These are phyloP conservation scores for Zizania latifolia DNA, from an alignment of 176 grass and related monocot species.

Conservation along the genomic window DNA sequence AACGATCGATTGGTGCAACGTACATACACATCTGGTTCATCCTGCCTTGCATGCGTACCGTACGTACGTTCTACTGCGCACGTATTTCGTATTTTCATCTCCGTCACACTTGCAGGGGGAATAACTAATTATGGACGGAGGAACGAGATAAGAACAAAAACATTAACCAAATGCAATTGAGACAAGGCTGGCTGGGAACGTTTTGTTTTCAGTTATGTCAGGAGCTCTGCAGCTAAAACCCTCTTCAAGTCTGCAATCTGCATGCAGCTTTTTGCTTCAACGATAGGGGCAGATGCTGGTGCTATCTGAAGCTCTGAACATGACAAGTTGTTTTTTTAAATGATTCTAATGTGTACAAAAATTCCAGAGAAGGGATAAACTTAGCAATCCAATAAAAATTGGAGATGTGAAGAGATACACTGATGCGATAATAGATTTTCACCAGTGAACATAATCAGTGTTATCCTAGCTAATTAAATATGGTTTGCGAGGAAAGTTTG, in stretches of 20 bases:
- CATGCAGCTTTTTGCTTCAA: neutral
- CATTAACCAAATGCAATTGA: slow-evolving; percentile 21
- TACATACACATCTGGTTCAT: too few species aligned
- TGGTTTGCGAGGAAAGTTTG: slow-evolving; percentile 17
- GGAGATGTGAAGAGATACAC: neutral
- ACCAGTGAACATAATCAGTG: neutral
- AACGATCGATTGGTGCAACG: too few species aligned
- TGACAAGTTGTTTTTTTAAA: neutral
- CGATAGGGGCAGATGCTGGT: neutral
- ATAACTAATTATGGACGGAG: slow-evolving; percentile 25
- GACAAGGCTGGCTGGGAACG: neutral
- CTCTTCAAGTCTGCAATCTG: too few species aligned
- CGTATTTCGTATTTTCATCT: neutral
- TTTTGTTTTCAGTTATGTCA: slow-evolving; percentile 5
- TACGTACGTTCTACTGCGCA: too few species aligned
- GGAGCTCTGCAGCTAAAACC: neutral
- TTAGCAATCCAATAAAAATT: neutral
- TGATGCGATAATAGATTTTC: too few species aligned
- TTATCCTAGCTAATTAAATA: neutral
- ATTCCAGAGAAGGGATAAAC: neutral
- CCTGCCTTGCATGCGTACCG: too few species aligned
- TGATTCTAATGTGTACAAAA: neutral
- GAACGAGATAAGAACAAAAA: neutral
- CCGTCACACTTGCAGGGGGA: neutral
- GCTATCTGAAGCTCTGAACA: neutral